Evolutionary conservation across 257 asterid species (phyloP), one percentile per base, ranked within the genome.

Genomic region (Sherardia arvensis): DNA sequence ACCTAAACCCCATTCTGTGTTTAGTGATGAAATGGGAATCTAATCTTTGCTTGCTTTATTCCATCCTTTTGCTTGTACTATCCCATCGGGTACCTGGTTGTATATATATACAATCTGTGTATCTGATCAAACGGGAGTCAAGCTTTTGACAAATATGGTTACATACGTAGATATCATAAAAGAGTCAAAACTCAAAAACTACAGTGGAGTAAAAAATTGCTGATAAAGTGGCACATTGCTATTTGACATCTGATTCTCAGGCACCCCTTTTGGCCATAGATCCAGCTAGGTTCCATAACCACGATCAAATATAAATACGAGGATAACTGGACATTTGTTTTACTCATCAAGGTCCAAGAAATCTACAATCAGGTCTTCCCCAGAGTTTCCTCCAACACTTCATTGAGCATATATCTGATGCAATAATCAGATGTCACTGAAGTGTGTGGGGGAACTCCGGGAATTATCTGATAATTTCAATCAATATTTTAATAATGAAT

Each of bases 1-100:
- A 83, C 83, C 80, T 79, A 69, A 82, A 58, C 74, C 36, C 53
- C 47, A 71, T 75, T 79, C 53, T 57, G 66, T 76, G 72, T 23
- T 73, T 64, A 36, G 62, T 75, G 27, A 78, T 59, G 62, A 38
- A 73, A 66, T 47, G 61, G 66, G 71, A 67, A 66, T 57, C 40
- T 26, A 11, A 32, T 34, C 12, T 38, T 9, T 38, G 45, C 45
- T 38, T 38, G 45, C 45, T 8, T 38, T 38, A 17, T 59, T 12
- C 56, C 49, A 36, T 21, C 32, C 58, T 48, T 14, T 60, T 22
- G 30, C 32, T 27, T 61, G 2, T 38, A 9, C 2, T 11, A 10
- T 38, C 45, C 45, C 45, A 4, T 38, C 47, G 47, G 18, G 18
- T 38, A 2, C 1, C 47, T 38, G 47, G 47, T n/a, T n/a, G n/a